Base-by-base conservation (phyloP, 2,329 filamentous ascomycete genomes). In the Intubia oerlemansii region DNA sequence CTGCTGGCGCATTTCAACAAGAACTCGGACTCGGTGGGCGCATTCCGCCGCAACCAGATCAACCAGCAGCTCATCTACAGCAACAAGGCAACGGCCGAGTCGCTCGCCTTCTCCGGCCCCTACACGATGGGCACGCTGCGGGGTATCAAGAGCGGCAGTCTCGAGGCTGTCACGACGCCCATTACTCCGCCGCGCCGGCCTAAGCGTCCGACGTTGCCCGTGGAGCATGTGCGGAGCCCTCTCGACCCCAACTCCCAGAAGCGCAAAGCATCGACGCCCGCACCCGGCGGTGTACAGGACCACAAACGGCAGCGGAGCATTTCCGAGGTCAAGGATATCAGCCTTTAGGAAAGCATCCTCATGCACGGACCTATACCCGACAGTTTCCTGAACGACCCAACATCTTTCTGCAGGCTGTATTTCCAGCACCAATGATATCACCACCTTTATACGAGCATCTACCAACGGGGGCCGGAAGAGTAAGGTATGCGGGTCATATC, bases 41-140 rank as follows among this genome's bases (percentile, higher is more conserved):
- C 78, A 1, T 90, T 88, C 57, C 77, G 77, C 32, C 66, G 57
- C 37, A 72, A 66, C 46, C 69, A 66, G 44, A 68, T 56, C 55
- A 65, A 66, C 43, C 59, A 66, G 43, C 60, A 66, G 39, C 52
- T 69, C 34, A 65, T 69, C 33, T 47, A 62, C 36, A 67, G 62
- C 49, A 64, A 61, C 42, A 61, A 66, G 41, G 64, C 62, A 14
- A 69, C 65, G 21, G 52, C 63, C 32, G 62, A 74, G 40, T 69
- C 70, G 22, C 54, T 77, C 16, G 59, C 65, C 28, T 66, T 73
- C 45, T 61, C 66, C 30, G 55, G 62, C 28, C 59, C 65, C 6
- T 62, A 70, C 48, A 57, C 66, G 44, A 52, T 63, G 49, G 62
- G 66, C 24, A 63, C 66, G 3, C 53, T 74, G 24, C 58, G 62